Conservation (phyloP, 2,329 filamentous ascomycete genomes). For the Cordyceps tenuipes region DNA sequence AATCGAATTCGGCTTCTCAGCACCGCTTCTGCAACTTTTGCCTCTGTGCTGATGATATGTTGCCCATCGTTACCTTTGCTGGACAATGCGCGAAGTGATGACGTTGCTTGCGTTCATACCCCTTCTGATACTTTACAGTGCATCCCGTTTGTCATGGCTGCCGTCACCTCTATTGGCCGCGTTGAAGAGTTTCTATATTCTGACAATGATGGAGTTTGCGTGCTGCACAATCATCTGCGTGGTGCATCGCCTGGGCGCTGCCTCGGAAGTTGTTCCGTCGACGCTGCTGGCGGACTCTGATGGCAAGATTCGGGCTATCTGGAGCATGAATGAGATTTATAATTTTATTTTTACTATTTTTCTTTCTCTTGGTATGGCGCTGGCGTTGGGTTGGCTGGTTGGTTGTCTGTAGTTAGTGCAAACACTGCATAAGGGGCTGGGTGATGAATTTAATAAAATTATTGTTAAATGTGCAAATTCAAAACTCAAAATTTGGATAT, state of each 20-base stretch:
- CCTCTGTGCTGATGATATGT: conserved; percentile 23
- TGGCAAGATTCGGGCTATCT: conserved; percentile 1
- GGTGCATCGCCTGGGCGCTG: conserved; percentile 21
- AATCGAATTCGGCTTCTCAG: conserved; percentile 18
- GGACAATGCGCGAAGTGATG: conserved; percentile 21
- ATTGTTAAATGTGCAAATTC: too few relatives aligned
- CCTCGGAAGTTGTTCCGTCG: conserved; percentile 15
- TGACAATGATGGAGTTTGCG: conserved; percentile 16
- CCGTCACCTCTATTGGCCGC: not conserved
- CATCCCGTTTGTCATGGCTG: not conserved
- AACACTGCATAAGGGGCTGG: too few relatives aligned
- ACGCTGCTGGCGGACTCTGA: not conserved
- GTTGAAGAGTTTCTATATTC: not conserved
- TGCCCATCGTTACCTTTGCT: conserved; percentile 24
- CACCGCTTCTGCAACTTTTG: conserved; percentile 20
- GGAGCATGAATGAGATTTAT: not conserved
- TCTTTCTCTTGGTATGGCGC: too few relatives aligned
- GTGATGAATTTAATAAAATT: too few relatives aligned
- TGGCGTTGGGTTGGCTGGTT: too few relatives aligned
- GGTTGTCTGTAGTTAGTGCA: too few relatives aligned
- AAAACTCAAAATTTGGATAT: too few relatives aligned
- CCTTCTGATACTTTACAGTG: conserved; percentile 14
- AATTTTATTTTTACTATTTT: not conserved
- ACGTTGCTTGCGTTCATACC: conserved; percentile 23
- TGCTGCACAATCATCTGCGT: conserved; percentile 22